Base-by-base conservation (phyloP, 2,329 filamentous ascomycete genomes). In the Exophiala oligosperma region DNA sequence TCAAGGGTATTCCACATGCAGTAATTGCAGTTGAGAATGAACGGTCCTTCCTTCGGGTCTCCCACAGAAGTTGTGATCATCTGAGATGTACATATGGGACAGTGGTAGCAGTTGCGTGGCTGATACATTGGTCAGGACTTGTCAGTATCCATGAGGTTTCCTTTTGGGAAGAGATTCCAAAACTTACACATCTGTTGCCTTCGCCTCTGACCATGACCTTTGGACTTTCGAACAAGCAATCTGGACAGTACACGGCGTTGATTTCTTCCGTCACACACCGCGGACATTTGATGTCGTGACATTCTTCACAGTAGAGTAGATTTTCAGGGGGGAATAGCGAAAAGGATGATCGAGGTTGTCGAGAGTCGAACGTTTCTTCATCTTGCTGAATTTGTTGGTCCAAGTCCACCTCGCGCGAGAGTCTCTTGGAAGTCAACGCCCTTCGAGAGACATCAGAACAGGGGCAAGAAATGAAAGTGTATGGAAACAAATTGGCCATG, bases 271-370 rank as follows among this genome's bases (percentile, higher is more conserved):
- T 84, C 54, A 95, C 90, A 70, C 94, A 99, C 76, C 92, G 83
- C 4, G 91, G 90, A 72, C 94, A 99, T 66, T 94, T 89, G 62
- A 97, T 96, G 74, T 96, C 89, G 72, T 96, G 91, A 73, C 94
- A 99, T 72, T 97, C 94, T 71, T 96, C 93, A 78, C 94, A 99
- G 78, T 96, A 99, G 41, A 97, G 83, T 26, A 99, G 84, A 71
- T 97, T 88, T 70, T 97, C 93, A 46, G 97, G 86, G 0, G 94
- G 93, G 70, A 93, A 97, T 32, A 99, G 81, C 65, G 91, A 92
- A 79, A 91, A 97, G 73, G 92, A 94, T 58, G 94, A 90, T 38
- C 92, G 87, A 14, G 90, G 84, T 60, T 88, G 87, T 67, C 89
- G 86, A 1, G 94, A 92, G 71, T 99, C 90, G 73, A 99, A 96